Base-by-base conservation (phyloP, 2,329 filamentous ascomycete species). In the Cercospora sesami region DNA sequence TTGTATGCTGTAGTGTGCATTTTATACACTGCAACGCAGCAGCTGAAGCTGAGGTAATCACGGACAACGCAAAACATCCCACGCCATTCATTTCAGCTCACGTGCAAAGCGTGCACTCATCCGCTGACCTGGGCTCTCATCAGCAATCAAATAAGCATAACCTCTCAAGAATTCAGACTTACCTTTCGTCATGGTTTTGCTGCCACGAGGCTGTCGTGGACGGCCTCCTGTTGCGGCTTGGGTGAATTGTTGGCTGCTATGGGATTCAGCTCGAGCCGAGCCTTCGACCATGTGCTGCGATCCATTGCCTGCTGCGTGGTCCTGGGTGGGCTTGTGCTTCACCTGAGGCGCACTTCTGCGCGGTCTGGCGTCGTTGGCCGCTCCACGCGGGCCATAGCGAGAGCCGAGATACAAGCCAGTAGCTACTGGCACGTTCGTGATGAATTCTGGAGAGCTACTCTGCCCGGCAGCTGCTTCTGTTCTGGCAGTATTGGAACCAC, bases 371-470 rank as follows among this genome's bases (percentile, higher is more conserved):
- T 26, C 48, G 48, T 2, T 53, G 23, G 2, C 23, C 48, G 21
- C 48, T 26, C 23, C 48, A 23, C 23, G 48, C 5, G 5, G 14
- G 48, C 48, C 48, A 26, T 53, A 7, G 5, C 23, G 23, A 28
- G 30, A 14, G 62, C 8, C 63, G 36, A 23, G 68, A 69, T 9
- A 42, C 10, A 36, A 62, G 28, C 42, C 59, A 64, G 64, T 68
- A 58, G 51, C 51, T 66, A 26, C 60, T 63, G 63, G 67, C 36
- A 64, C 65, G 48, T 39, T 59, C 12, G 64, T 26, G 26, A 74
- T 53, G 64, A 74, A 72, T 5, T 67, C 72, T 10, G 74, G 73
- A 10, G 74, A 74, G 69, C 73, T 75, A 63, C 73, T 75, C 67
- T 66, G 58, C 6, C 48, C 60, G 7, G 21, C 7, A 31, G 31